Base-by-base conservation (phyloP, 805 yeast species). In the Starmerella stellata region DNA sequence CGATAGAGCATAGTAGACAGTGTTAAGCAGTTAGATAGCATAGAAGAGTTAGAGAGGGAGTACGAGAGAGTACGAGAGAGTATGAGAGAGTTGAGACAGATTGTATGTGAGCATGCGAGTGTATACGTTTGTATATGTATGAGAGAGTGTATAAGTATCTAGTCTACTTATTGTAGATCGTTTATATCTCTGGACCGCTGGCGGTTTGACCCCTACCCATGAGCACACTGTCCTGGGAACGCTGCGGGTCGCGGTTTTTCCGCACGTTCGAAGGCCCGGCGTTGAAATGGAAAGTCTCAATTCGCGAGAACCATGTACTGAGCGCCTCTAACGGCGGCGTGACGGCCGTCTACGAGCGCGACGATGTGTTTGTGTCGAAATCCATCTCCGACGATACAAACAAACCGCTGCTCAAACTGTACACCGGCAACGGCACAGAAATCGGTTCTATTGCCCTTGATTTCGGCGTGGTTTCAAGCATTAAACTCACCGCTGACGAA, bases 241-340 rank as follows among this genome's bases (percentile, higher is more conserved):
- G 75, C 45, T 65, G 83, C 16, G 74, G 71, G 38, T 72, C 73
- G 54, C 76, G 72, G 8, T 80, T 69, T 54, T 83, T 81, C 48
- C 62, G 78, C 39, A 64, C 67, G 15, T 57, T 75, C 39, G 66
- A 70, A 16, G 74, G 78, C 40, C 75, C 69, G 50, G 65, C 60
- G 1, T 52, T 72, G 48, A 57, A 64, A 38, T 74, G 78, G 78
- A 56, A 64, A 15, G 8, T 40, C 2, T 56, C 63, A 21, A 36
- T 70, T 4, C 51, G 52, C 14, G 64, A 70, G 39, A 65, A 60
- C 45, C 50, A 57, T 11, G 69, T 74, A 4, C 60, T 67, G 4
- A 55, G 71, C 14, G 72, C 78, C 0, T 60, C 71, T 0, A 58
- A 58, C 39, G 68, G 73, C 2, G 71, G 81, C 2, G 61, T 72